Base-by-base conservation (phyloP, 352 stramenopile genomes). In the Globisporangium parvum region DNA sequence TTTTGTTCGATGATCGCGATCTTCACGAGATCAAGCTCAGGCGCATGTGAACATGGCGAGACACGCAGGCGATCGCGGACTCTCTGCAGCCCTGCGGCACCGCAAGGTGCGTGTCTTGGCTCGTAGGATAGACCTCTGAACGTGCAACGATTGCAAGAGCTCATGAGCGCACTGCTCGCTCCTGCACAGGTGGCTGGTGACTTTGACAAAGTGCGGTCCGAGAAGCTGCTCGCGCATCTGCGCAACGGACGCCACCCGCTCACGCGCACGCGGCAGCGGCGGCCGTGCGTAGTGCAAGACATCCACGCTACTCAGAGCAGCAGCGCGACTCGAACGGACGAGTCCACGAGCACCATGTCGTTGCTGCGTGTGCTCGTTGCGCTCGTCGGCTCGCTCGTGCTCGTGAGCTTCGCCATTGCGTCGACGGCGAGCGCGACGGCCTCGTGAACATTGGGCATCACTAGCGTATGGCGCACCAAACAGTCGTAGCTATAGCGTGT, bases 51-150 rank as follows among this genome's bases (percentile, higher is more conserved):
- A 8, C 24, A 80, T 80, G 71, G 59, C 24, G 37, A 80, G 76
- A 60, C 65, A 64, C 55, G 67, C 66, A 26, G 63, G 67, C 15
- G 60, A 69, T 21, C 69, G 73, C 41, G 47, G 53, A 8, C 63
- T 82, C 58, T 84, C 73, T 51, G 69, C 75, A 15, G 79, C 71
- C 20, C 53, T 70, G 48, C 77, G 88, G 56, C 75, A 90, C 47
- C 77, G 77, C 63, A 83, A 72, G 46, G 78, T 80, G 52, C 6
- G 54, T 35, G 2, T 1, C 11, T n/a, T 21, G 26, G 15, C 42
- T 9, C 20, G 3, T 44, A 2, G 0, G 12, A 12, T 23, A 6
- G 11, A 6, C 17, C 5, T 37, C 23, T 26, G 9, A 24, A 33
- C 8, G 15, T 15, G 20, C 9, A 42, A 28, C 21, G 8, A 28